Evolutionary conservation across 1,139 yeast species (phyloP).

Genomic region (Suhomyces choctaworum): DNA sequence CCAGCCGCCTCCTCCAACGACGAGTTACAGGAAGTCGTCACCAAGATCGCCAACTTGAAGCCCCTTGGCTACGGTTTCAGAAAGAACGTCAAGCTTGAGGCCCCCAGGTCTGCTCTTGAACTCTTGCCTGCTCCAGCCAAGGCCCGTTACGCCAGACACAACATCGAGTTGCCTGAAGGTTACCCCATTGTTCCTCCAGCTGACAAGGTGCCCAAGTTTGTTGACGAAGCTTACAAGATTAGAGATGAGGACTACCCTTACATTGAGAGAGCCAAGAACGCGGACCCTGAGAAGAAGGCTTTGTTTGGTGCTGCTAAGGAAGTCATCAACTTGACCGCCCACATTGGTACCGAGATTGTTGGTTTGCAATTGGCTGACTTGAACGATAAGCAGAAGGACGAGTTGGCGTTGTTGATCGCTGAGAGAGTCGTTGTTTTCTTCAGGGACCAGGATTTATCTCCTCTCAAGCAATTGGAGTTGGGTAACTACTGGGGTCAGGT

Average conservation of each 20-base stretch:
- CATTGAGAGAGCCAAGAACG: slow-evolving; percentile 19
- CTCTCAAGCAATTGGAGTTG: slow-evolving; percentile 46
- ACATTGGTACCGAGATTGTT: slow-evolving; percentile 22
- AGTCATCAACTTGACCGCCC: slow-evolving; percentile 20
- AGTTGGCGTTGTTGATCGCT: slow-evolving; percentile 44
- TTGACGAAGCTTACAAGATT: slow-evolving; percentile 19
- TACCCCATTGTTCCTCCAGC: slow-evolving; percentile 18
- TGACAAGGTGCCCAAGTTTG: slow-evolving; percentile 17
- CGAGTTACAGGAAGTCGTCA: slow-evolving; percentile 14
- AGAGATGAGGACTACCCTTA: slow-evolving; percentile 19
- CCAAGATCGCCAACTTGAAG: slow-evolving; percentile 14
- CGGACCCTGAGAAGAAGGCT: slow-evolving; percentile 23
- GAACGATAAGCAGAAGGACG: slow-evolving; percentile 33
- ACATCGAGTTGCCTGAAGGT: slow-evolving; percentile 18
- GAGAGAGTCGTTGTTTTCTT: slow-evolving; percentile 47
- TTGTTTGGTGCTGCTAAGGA: slow-evolving; percentile 22
- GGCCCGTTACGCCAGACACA: slow-evolving; percentile 17
- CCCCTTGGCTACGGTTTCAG: slow-evolving; percentile 13
- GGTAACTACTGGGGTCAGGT: slow-evolving; percentile 47
- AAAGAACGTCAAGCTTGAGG: slow-evolving; percentile 8
- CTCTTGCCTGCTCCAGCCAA: slow-evolving; percentile 16
- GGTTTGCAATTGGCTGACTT: slow-evolving; percentile 22
- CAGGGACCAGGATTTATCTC: slow-evolving; percentile 44
- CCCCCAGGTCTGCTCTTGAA: slow-evolving; percentile 12
- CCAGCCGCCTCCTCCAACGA: slow-evolving; percentile 7